These are phyloP conservation scores for Nematocida major DNA, from an alignment of 371 early-diverging fungal species.

Conservation along the genomic window DNA sequence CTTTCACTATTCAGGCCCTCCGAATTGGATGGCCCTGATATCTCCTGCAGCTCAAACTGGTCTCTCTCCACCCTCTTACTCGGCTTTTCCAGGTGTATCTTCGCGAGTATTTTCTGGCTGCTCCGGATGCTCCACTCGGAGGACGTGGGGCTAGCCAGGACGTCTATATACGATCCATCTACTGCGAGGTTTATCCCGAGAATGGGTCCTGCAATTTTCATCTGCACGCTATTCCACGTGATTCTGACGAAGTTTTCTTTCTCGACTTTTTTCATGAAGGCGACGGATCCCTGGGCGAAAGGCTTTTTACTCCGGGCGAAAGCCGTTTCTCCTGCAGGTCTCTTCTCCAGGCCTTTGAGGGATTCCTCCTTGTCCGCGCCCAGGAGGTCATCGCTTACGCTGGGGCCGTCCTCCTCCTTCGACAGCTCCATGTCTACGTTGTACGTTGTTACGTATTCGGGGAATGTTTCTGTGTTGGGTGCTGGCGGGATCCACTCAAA, in stretches of 20 bases:
- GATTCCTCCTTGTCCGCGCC: neutral
- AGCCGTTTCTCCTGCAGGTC: too few relatives aligned
- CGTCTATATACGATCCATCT: neutral
- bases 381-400: neutral
- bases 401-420: neutral
- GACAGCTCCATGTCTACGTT: neutral
- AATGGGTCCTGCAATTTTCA: too few relatives aligned
- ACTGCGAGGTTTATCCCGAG: neutral
- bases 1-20: too few relatives aligned
- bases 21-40: too few relatives aligned
- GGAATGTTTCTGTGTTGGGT: neutral
- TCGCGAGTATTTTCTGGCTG: neutral
- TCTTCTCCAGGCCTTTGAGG: neutral
- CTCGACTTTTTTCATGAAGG: neutral
- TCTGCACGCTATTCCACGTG: neutral
- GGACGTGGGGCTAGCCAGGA: neutral
- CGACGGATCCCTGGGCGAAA: neutral
- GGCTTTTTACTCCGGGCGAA: too few relatives aligned
- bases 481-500: constrained; percentile 1
- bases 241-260: neutral
- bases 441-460: neutral
- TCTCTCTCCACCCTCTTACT: neutral
- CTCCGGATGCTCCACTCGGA: constrained; percentile 5
- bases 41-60: neutral
- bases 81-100: neutral